Evolutionary conservation across 805 yeast species (phyloP).

Genomic region (Candida piceae): DNA sequence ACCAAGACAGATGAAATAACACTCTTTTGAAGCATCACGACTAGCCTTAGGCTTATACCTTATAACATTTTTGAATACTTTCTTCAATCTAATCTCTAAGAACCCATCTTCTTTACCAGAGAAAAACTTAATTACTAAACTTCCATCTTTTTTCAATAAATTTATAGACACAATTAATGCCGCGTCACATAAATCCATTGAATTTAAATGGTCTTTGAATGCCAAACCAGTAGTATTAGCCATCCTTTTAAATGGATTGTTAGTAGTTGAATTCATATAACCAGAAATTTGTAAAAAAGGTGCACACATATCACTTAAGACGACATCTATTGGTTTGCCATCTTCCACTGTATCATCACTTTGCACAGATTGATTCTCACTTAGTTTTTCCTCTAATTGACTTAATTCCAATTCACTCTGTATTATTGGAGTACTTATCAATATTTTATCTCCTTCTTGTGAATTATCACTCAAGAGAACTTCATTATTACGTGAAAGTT

Average conservation of each 20-base stretch:
- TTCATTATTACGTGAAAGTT: too few species aligned
- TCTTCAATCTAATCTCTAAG: constrained; percentile 54
- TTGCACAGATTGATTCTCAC: too few species aligned
- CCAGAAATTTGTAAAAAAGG: constrained; percentile 49
- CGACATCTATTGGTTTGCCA: constrained; percentile 56
- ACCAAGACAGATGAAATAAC: constrained; percentile 68
- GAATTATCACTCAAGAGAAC: too few species aligned
- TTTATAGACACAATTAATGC: constrained; percentile 74
- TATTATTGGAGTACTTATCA: too few species aligned
- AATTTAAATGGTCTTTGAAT: constrained; percentile 73
- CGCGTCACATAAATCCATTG: constrained; percentile 91
- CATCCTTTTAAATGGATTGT: constrained; percentile 84
- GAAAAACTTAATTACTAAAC: constrained; percentile 76
- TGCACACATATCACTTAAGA: constrained; percentile 81
- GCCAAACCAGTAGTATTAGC: constrained; percentile 83
- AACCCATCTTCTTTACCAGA: constrained; percentile 73
- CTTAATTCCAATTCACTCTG: constrained; percentile 14
- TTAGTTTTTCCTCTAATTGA: constrained; percentile 5
- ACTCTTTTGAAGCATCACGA: constrained; percentile 73
- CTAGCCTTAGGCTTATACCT: constrained; percentile 80
- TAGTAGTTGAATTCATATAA: constrained; percentile 61
- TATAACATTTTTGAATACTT: constrained; percentile 56
- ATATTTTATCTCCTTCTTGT: too few species aligned
- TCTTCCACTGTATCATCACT: constrained; percentile 2
- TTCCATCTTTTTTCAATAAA: constrained; percentile 65